Evolutionary conservation across 1,284 basidiomycete species (phyloP), one percentile per base, ranked within the genome.

Genomic region (Marasmius tenuissimus): DNA sequence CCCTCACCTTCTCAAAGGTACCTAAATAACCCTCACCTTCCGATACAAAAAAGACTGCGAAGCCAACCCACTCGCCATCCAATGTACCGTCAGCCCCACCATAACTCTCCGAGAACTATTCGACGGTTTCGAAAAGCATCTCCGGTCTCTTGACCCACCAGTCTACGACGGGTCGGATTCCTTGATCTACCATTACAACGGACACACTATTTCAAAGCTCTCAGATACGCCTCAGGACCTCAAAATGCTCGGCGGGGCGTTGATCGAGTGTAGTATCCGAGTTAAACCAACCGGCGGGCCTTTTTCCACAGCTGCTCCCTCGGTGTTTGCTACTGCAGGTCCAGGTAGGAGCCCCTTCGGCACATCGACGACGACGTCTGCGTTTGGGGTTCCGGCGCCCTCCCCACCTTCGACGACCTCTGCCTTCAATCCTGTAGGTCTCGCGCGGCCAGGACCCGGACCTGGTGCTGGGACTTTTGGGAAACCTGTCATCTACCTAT

Each of bases 401-500:
- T 12, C 11, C 6, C 40, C 40, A n/a, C n/a, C n/a, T 42, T 42
- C n/a, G 40, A 42, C 40, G 6, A 42, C 40, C 6, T 42, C 12
- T n/a, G 2, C 3, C 40, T 12, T 12, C n/a, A 42, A 3, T 42
- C n/a, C n/a, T n/a, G n/a, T n/a, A n/a, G n/a, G n/a, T n/a, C n/a
- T n/a, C n/a, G n/a, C n/a, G n/a, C n/a, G n/a, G n/a, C n/a, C n/a
- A n/a, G n/a, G n/a, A n/a, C n/a, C n/a, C n/a, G n/a, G n/a, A n/a
- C n/a, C n/a, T n/a, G n/a, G n/a, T n/a, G n/a, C 50, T 50, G 16
- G 0, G 39, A 22, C 55, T 60, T 34, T 42, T n/a, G 58, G 67
- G 14, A 76, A 75, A 57, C 75, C 75, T 3, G 70, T 75, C 27
- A 73, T 75, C 20, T 75, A 75, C 53, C 64, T 76, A 33, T 67